phyloP scores from a whole-genome alignment of 139 green algal species.

The Ettlia oleoabundans region DNA sequence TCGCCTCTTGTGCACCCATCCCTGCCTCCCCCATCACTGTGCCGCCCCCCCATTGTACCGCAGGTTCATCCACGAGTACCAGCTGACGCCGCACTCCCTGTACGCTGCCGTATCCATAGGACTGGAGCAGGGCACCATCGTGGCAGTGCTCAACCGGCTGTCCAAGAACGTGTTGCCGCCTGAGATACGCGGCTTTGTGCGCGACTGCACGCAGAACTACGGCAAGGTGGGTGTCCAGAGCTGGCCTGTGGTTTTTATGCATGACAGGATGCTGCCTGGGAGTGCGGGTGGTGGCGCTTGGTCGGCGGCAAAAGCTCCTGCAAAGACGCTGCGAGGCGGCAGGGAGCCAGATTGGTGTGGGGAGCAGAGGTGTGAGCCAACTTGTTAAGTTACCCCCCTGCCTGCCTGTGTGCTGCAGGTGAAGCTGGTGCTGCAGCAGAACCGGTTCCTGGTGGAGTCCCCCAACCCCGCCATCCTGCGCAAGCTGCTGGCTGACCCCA shows the following conservation, averaged over 20 bases:
- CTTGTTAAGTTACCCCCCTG: not conserved
- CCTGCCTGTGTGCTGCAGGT: conserved; percentile 55
- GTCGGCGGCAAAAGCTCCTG: too few species aligned
- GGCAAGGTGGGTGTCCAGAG: conserved; percentile 74
- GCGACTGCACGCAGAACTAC: conserved; percentile 92
- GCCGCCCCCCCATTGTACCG: not conserved
- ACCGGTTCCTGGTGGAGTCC: conserved; percentile 96
- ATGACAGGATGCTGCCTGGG: not conserved
- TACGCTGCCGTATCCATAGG: conserved; percentile 98
- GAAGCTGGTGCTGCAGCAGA: conserved; percentile 97
- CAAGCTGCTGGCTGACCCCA: conserved; percentile 68
- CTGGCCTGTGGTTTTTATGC: not conserved
- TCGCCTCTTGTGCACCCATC: not conserved
- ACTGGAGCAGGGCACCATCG: conserved; percentile 91
- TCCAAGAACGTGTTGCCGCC: conserved; percentile 76
- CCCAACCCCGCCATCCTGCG: conserved; percentile 78
- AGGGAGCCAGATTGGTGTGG: too few species aligned
- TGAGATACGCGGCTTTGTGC: conserved; percentile 86
- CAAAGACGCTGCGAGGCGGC: too few species aligned
- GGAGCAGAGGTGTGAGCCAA: too few species aligned
- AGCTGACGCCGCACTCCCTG: conserved; percentile 94
- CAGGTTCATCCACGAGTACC: conserved; percentile 70
- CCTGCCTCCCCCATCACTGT: not conserved
- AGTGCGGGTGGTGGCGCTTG: not conserved
- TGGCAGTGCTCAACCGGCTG: conserved; percentile 87